Conservation (phyloP, 2,329 filamentous ascomycete species). For the Fusarium protoensiforme region DNA sequence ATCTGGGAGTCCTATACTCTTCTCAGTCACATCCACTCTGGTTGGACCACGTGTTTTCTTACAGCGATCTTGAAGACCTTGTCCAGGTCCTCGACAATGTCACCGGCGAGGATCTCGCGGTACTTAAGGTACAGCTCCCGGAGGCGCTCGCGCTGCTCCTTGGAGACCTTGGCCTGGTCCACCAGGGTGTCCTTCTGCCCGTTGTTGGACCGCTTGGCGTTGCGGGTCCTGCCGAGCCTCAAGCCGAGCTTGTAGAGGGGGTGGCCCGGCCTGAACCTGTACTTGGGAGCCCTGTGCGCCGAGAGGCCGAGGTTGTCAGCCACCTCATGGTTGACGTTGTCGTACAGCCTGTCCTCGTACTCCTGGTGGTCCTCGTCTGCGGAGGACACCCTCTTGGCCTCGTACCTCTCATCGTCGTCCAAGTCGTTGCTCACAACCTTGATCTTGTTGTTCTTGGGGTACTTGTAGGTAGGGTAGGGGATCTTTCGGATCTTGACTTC, state of each 20-base stretch:
- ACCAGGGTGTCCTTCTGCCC: background rate
- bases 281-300: background rate
- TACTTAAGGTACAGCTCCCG: constrained; percentile 28
- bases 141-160: constrained; percentile 7
- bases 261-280: background rate
- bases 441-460: too few species aligned
- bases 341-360: constrained; percentile 20
- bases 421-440: too few species aligned
- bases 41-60: background rate
- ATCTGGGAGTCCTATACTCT: background rate
- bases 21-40: background rate
- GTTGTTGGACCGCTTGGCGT: background rate
- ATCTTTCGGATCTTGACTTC: background rate
- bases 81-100: constrained; percentile 21
- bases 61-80: constrained; percentile 10
- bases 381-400: background rate
- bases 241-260: too few species aligned
- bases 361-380: background rate
- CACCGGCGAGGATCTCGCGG: constrained; percentile 14
- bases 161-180: background rate
- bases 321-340: background rate
- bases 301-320: background rate
- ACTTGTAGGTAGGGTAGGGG: background rate
- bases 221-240: background rate
- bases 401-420: background rate